Evolutionary conservation across 768 basidiomycete species (phyloP).

Genomic region (Russula brevipes): DNA sequence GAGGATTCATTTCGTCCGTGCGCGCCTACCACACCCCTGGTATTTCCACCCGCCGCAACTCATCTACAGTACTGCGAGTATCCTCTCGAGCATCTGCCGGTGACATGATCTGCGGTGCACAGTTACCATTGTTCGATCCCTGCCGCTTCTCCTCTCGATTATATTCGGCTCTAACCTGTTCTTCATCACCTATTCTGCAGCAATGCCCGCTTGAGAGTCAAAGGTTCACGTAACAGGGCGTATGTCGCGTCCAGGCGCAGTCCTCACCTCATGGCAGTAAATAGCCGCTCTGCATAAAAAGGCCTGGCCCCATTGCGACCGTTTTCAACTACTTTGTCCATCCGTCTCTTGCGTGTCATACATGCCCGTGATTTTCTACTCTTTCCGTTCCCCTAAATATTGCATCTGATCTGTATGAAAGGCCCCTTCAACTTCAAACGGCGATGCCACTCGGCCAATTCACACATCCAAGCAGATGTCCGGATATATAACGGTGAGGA

Average conservation of each 20-base stretch:
- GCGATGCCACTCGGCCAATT: not conserved
- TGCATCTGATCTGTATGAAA: not conserved
- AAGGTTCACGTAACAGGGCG: slow-evolving; percentile 6
- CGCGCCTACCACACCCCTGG: too few species aligned
- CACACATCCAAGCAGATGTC: not conserved
- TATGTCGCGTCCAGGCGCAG: not conserved
- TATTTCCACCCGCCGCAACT: too few species aligned
- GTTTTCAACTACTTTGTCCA: not conserved
- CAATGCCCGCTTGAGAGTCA: not conserved
- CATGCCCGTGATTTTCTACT: slow-evolving; percentile 5
- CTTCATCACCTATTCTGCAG: not conserved
- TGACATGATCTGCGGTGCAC: not conserved
- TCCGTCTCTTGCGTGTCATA: not conserved
- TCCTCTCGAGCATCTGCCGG: too few species aligned
- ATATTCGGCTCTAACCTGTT: not conserved
- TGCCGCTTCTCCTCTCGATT: not conserved
- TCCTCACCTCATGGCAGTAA: not conserved
- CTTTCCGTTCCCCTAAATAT: not conserved
- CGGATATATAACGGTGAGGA: not conserved
- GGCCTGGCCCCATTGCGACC: not conserved
- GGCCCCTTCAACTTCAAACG: not conserved
- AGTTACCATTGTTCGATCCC: not conserved
- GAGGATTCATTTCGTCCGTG: too few species aligned
- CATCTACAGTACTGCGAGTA: too few species aligned
- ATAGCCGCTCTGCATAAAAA: slow-evolving; percentile 6